These are phyloP conservation scores for Kokia cookei DNA, from an alignment of 441 rosid genomes.

Conservation along the genomic window DNA sequence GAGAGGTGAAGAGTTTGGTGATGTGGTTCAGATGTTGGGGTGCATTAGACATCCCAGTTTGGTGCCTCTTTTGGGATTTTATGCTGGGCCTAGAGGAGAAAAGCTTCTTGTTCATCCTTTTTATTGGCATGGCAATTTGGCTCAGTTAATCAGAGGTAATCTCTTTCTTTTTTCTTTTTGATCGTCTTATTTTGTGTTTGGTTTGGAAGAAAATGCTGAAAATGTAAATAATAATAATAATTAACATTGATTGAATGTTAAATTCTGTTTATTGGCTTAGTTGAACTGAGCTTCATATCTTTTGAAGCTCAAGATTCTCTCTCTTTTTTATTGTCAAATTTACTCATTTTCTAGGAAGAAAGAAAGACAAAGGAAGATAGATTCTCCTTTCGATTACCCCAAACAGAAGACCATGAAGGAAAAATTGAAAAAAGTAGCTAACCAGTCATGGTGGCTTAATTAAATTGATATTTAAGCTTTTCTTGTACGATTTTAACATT, in stretches of 20 bases:
- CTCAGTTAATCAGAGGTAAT: conserved; percentile 64
- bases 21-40: conserved; percentile 51
- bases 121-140: conserved; percentile 54
- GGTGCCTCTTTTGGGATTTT: conserved; percentile 85
- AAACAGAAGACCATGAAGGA: not conserved
- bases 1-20: conserved; percentile 41
- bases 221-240: not conserved
- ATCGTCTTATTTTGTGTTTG: conserved; percentile 13
- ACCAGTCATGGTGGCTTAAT: not conserved
- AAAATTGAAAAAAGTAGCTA: not conserved
- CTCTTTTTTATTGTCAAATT: not conserved
- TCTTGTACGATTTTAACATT: too few species aligned
- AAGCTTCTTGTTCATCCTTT: conserved; percentile 88
- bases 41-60: conserved; percentile 62
- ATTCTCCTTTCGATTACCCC: not conserved
- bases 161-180: not conserved
- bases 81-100: conserved; percentile 77
- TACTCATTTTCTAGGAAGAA: not conserved
- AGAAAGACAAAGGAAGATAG: not conserved
- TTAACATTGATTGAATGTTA: not conserved
- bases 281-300: not conserved
- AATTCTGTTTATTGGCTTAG: not conserved
- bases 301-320: not conserved
- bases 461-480: not conserved
- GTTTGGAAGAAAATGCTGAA: conserved; percentile 13